These are phyloP conservation scores for Sarocladium kiliense DNA, from an alignment of 2,329 filamentous ascomycete species.

Conservation along the genomic window DNA sequence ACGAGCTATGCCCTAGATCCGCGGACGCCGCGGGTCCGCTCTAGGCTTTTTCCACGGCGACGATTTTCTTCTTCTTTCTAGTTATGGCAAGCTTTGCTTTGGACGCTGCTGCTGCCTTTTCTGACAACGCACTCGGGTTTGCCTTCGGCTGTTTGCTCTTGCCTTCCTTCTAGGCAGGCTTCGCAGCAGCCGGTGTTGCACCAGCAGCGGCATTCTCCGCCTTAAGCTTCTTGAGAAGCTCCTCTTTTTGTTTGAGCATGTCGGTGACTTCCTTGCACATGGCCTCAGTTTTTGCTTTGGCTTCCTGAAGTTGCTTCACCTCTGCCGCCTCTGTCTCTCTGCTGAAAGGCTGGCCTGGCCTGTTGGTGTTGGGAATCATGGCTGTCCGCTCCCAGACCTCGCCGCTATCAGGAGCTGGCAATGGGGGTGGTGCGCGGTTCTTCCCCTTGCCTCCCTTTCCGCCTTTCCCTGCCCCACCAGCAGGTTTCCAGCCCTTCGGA, in stretches of 20 bases:
- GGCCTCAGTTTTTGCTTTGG: constrained; percentile 57
- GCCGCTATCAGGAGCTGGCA: constrained; percentile 34
- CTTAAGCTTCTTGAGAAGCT: constrained; percentile 55
- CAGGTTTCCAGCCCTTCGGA: constrained; percentile 36
- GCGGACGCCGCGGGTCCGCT: neutral
- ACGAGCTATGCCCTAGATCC: neutral
- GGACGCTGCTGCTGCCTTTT: neutral
- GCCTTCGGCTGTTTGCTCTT: neutral
- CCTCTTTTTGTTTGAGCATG: constrained; percentile 61
- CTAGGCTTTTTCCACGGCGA: neutral
- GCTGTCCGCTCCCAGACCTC: constrained; percentile 63
- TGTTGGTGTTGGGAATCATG: constrained; percentile 65
- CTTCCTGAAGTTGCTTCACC: constrained; percentile 56
- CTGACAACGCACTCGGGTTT: neutral
- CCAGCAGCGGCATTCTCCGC: constrained; percentile 46
- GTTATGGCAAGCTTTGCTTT: neutral
- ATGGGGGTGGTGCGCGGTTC: constrained; percentile 33
- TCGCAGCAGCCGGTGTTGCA: constrained; percentile 24
- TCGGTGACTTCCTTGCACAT: constrained; percentile 55
- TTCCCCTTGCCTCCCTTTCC: constrained; percentile 47
- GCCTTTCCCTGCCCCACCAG: constrained; percentile 34
- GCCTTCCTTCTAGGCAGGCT: constrained; percentile 9
- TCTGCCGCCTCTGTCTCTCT: constrained; percentile 63
- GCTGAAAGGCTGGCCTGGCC: constrained; percentile 68
- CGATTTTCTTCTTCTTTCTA: neutral